phyloP scores from a whole-genome alignment of 768 basidiomycete species.

The Scleroderma bovista region DNA sequence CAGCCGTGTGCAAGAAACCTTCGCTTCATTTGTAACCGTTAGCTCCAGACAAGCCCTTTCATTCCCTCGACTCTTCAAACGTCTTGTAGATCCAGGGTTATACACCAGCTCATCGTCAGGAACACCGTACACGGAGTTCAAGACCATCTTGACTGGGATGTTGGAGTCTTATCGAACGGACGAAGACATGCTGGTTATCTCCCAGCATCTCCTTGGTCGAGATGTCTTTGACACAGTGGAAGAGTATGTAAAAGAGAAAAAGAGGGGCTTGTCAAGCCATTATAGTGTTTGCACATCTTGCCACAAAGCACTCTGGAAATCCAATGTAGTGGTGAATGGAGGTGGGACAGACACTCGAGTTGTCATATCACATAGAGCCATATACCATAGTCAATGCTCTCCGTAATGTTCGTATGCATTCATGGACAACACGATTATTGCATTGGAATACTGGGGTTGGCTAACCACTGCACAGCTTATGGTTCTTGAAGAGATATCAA shows the following conservation, averaged over 20 bases:
- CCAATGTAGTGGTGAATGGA: constrained; percentile 10
- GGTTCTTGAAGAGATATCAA: not conserved
- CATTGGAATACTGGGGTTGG: no score
- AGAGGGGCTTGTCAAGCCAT: constrained; percentile 56
- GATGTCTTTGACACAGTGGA: constrained; percentile 78
- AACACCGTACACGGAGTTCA: constrained; percentile 84
- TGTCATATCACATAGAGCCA: constrained; percentile 51
- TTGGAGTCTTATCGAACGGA: constrained; percentile 90
- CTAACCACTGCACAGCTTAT: constrained; percentile 6
- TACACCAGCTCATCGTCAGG: constrained; percentile 44
- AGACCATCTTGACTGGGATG: constrained; percentile 90
- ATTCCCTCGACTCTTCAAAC: constrained; percentile 89
- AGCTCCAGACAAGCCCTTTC: constrained; percentile 76
- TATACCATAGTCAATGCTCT: constrained; percentile 49
- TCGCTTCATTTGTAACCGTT: constrained; percentile 78
- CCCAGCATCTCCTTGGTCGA: constrained; percentile 72
- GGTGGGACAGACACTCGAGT: constrained; percentile 26
- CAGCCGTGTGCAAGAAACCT: constrained; percentile 76
- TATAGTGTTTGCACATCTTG: constrained; percentile 49
- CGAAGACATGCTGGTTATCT: constrained; percentile 82
- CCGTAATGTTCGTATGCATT: constrained; percentile 14
- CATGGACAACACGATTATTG: not conserved
- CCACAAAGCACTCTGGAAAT: constrained; percentile 38
- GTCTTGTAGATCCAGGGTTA: constrained; percentile 73
- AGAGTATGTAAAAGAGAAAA: constrained; percentile 49